These are phyloP conservation scores for Albatrellus sp. DNA, from an alignment of 1,284 basidiomycete species.

Conservation along the genomic window DNA sequence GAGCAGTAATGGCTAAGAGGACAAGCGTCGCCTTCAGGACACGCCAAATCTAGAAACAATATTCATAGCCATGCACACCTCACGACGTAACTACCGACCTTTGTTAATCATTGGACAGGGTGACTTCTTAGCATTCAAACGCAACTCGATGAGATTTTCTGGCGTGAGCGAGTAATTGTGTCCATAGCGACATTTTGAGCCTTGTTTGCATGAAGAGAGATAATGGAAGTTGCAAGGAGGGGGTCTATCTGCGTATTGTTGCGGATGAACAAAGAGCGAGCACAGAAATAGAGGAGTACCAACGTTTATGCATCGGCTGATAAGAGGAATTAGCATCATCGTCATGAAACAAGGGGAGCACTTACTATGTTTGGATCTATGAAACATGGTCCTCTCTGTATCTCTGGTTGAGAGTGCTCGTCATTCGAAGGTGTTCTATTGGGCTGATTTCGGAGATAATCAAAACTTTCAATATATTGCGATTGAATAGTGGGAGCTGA, in stretches of 20 bases:
- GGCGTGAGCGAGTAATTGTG: conserved; percentile 25
- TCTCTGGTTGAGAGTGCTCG: too few relatives aligned
- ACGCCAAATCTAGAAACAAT: conserved; percentile 11
- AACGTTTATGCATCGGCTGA: background rate
- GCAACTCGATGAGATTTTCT: conserved; percentile 22
- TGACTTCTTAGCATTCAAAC: conserved; percentile 25
- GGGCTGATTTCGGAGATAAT: too few relatives aligned
- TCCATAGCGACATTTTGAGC: conserved; percentile 24
- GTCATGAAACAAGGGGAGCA: background rate
- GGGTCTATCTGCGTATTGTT: conserved; percentile 19
- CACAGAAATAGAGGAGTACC: conserved; percentile 4
- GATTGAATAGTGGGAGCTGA: too few relatives aligned
- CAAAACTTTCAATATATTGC: too few relatives aligned
- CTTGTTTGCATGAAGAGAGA: conserved; percentile 23
- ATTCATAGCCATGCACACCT: too few relatives aligned
- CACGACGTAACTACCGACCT: conserved; percentile 13
- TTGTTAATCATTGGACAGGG: conserved; percentile 25
- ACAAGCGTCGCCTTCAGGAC: conserved; percentile 20
- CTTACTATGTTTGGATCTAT: background rate
- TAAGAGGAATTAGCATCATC: background rate
- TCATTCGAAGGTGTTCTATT: too few relatives aligned
- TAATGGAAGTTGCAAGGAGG: conserved; percentile 31
- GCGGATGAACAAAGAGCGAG: background rate
- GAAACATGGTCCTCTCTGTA: too few relatives aligned
- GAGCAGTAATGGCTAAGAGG: conserved; percentile 23